These are phyloP conservation scores for Umbellularia californica DNA, from an alignment of 164 flowering plant species.

Conservation along the genomic window DNA sequence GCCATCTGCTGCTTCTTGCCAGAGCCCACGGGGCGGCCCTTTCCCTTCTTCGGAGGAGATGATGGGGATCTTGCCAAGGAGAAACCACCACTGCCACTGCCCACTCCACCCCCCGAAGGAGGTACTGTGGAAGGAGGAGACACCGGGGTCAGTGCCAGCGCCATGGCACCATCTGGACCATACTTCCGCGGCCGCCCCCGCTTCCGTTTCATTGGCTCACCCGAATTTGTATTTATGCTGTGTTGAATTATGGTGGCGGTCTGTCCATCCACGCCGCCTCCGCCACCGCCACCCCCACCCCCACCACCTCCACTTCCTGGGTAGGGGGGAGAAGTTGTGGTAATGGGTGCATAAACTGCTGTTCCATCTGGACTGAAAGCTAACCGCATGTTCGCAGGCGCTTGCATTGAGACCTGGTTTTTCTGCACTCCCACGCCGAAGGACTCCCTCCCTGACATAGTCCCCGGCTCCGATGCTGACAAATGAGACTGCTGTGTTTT, in stretches of 20 bases:
- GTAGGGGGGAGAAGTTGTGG: slow-evolving; percentile 36
- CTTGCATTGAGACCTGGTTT: slow-evolving; percentile 24
- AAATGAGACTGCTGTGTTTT: slow-evolving; percentile 2
- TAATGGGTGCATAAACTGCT: slow-evolving; percentile 46
- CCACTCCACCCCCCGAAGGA: slow-evolving; percentile 11
- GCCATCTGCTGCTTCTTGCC: slow-evolving; percentile 57
- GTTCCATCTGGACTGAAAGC: slow-evolving; percentile 50
- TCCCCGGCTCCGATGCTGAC: slow-evolving; percentile 46
- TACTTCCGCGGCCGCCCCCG: slow-evolving; percentile 83
- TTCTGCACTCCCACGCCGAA: slow-evolving; percentile 34
- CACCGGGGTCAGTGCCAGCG: slow-evolving; percentile 25
- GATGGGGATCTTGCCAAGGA: slow-evolving; percentile 30
- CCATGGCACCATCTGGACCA: slow-evolving; percentile 66
- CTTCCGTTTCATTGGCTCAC: slow-evolving; percentile 54
- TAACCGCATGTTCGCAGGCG: slow-evolving; percentile 48
- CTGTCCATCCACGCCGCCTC: neutral
- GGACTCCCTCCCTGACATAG: slow-evolving; percentile 40
- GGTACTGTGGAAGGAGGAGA: slow-evolving; percentile 10
- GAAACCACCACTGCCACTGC: slow-evolving; percentile 17
- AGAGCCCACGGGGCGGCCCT: slow-evolving; percentile 85
- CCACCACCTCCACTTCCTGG: slow-evolving; percentile 17
- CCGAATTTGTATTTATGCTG: slow-evolving; percentile 29
- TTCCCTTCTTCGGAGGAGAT: slow-evolving; percentile 41
- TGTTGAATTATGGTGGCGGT: slow-evolving; percentile 11
- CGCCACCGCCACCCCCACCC: slow-evolving; percentile 2